These are phyloP conservation scores for Boletus fagicola DNA, from an alignment of 768 basidiomycete genomes.

Conservation along the genomic window DNA sequence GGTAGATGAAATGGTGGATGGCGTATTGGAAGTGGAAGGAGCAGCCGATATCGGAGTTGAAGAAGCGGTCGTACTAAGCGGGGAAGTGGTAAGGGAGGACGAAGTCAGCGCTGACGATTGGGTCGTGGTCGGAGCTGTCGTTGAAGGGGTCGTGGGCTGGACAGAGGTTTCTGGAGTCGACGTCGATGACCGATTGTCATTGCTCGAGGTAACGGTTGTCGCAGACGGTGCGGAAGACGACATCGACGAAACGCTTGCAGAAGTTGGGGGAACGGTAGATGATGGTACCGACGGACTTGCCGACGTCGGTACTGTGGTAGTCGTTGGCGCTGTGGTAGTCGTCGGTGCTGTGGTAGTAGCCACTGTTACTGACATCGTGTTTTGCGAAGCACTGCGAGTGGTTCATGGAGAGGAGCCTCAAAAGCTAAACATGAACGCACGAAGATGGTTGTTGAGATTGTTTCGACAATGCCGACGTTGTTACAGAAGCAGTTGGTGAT, in stretches of 20 bases:
- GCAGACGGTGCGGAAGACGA: slow-evolving; percentile 18
- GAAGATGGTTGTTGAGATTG: slow-evolving; percentile 14
- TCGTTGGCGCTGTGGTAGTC: too few species aligned
- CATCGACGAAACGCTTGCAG: slow-evolving; percentile 5
- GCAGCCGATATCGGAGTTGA: slow-evolving; percentile 20
- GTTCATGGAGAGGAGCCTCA: slow-evolving; percentile 13
- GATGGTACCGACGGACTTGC: slow-evolving; percentile 13
- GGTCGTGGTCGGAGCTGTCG: slow-evolving; percentile 8
- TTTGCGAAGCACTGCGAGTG: slow-evolving; percentile 14
- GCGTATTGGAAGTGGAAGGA: slow-evolving; percentile 14
- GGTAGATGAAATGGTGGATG: slow-evolving; percentile 10
- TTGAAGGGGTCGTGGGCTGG: slow-evolving; percentile 20
- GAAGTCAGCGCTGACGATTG: slow-evolving; percentile 12
- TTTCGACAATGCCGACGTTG: slow-evolving; percentile 10
- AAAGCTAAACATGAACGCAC: slow-evolving; percentile 24
- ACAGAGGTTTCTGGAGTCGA: slow-evolving; percentile 21
- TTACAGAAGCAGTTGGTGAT: slow-evolving; percentile 14
- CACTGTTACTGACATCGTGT: slow-evolving; percentile 13
- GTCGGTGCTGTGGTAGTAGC: slow-evolving; percentile 10
- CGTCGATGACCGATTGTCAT: slow-evolving; percentile 17
- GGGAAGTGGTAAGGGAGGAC: slow-evolving; percentile 8
- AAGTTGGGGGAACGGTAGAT: slow-evolving; percentile 7
- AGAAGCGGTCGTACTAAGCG: slow-evolving; percentile 4
- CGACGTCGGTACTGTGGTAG: slow-evolving; percentile 12
- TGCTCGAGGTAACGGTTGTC: slow-evolving; percentile 17